phyloP scores from a whole-genome alignment of 306 rosid species.

The Vachellia collinsii region DNA sequence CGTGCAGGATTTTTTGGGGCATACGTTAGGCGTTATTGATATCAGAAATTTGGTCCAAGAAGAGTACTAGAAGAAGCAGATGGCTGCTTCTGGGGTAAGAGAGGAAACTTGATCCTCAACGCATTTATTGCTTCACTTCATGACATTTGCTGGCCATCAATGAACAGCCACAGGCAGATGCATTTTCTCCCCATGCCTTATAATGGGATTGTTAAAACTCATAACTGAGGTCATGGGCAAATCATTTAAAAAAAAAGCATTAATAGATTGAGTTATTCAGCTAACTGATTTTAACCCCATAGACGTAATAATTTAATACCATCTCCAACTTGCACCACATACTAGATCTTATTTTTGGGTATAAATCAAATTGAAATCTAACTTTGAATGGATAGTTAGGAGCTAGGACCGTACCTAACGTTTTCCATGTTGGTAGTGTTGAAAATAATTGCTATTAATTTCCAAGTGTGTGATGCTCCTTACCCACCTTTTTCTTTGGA shows the following conservation, averaged over 20 bases:
- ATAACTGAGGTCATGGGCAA: not conserved
- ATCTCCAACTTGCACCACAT: too few species aligned
- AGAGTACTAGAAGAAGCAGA: conserved; percentile 38
- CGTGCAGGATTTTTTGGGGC: conserved; percentile 23
- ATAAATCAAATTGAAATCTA: not conserved
- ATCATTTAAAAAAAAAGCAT: not conserved
- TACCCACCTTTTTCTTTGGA: not conserved
- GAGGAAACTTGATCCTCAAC: conserved; percentile 8
- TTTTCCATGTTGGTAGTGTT: not conserved
- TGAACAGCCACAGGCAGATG: conserved; percentile 1
- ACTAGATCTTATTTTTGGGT: too few species aligned
- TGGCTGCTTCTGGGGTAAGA: conserved; percentile 71
- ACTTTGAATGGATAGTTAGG: not conserved
- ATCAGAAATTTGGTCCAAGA: conserved; percentile 28
- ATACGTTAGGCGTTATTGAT: not conserved
- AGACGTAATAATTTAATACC: not conserved
- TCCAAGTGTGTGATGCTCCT: conserved; percentile 12
- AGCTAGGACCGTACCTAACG: not conserved
- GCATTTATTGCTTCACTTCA: not conserved
- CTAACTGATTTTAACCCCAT: not conserved
- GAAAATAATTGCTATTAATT: not conserved
- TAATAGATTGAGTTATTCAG: not conserved
- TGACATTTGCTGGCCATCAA: not conserved
- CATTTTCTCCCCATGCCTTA: not conserved
- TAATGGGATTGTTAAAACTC: not conserved